Evolutionary conservation across 352 stramenopile genomes (phyloP).

Genomic region (Phytophthora citricola): DNA sequence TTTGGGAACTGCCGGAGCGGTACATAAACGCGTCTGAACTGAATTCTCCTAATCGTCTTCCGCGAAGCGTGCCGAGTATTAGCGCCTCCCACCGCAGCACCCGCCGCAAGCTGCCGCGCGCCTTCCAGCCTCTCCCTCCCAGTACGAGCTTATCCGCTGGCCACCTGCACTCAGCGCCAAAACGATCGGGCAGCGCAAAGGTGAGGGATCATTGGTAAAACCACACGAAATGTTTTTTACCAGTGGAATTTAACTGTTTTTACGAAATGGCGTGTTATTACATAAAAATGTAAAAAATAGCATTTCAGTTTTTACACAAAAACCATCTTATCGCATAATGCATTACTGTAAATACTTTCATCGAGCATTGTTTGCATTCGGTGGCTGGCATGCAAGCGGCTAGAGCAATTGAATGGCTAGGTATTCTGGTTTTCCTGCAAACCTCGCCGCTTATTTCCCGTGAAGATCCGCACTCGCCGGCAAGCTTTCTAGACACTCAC

Average conservation of each 20-base stretch:
- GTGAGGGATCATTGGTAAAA: too few species aligned
- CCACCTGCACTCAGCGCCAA: slow-evolving; percentile 19
- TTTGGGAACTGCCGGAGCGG: too few species aligned
- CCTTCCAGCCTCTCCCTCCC: slow-evolving; percentile 9
- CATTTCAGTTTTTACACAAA: background rate
- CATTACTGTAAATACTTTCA: too few species aligned
- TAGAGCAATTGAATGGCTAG: slow-evolving; percentile 41
- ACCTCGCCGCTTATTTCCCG: slow-evolving; percentile 57
- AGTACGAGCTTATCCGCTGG: slow-evolving; percentile 6
- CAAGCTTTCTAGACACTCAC: slow-evolving; percentile 82
- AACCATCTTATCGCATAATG: background rate
- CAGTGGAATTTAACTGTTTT: too few species aligned
- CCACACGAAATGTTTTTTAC: too few species aligned
- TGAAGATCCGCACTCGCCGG: slow-evolving; percentile 92
- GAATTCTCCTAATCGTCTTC: slow-evolving; percentile 28
- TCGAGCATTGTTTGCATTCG: too few species aligned
- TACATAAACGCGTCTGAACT: slow-evolving; percentile 3
- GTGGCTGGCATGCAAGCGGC: too few species aligned
- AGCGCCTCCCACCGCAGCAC: slow-evolving; percentile 14
- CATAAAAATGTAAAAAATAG: too few species aligned
- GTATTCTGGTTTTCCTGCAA: slow-evolving; percentile 67
- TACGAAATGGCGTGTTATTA: too few species aligned
- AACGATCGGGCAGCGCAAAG: background rate
- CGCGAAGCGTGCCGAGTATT: slow-evolving; percentile 25
- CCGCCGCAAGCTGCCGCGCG: slow-evolving; percentile 9